Evolutionary conservation across 257 asterid species (phyloP), one percentile per base, ranked within the genome.

Genomic region (Avicennia marina): DNA sequence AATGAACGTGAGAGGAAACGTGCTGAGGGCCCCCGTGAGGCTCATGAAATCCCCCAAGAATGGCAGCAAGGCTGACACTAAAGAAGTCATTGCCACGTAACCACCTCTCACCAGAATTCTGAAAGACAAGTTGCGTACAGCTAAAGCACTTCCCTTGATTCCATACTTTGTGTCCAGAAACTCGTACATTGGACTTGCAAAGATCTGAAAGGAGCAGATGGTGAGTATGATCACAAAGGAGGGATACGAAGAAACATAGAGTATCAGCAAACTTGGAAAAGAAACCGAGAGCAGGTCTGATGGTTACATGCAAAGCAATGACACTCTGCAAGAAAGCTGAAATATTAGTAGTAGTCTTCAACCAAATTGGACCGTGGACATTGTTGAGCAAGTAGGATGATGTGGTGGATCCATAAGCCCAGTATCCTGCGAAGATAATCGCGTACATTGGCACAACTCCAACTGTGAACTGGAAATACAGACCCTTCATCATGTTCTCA

Each of bases 11-110:
- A 90, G 89, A 0, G 98, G 98, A 60, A 84, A 86, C 20, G 95
- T 87, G 89, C 95, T 87, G 39, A 82, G 56, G 12, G 98, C 96
- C 42, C 98, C 98, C 0, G 98, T 90, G 1, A 90, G 87, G 80
- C 96, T 90, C 98, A 87, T 90, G 75, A 90, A 90, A 63, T 90
- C 95, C 45, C 98, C 98, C 49, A 90, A 62, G 64, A 90, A 90
- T 9, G 98, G 98, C 54, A 90, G 72, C 81, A 90, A 13, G 7
- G 98, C 96, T 4, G 98, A 65, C 7, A 90, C 79, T 13, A 90
- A 79, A 0, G 96, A 75, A 6, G 82, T 90, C 43, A 82, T 29
- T 0, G 75, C 87, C 7, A 90, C 51, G 62, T 90, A 90, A 29
- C 98, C 85, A 0, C 94, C 98, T 64, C 98, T 75, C 45, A 90